These are phyloP conservation scores for Hypoxylon trugodes DNA, from an alignment of 495 filamentous ascomycete species.

Conservation along the genomic window DNA sequence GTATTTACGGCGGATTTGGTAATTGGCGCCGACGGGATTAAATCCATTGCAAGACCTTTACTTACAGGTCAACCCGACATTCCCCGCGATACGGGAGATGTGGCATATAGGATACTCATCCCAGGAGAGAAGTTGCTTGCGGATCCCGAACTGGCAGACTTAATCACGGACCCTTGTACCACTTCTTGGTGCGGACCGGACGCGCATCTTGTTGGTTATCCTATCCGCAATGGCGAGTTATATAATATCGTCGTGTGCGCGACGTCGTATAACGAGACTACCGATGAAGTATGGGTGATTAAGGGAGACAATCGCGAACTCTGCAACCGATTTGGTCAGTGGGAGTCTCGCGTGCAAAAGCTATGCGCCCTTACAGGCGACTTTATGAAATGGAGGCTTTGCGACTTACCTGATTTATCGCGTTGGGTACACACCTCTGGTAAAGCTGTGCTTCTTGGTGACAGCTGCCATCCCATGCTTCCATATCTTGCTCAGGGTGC, in stretches of 20 bases:
- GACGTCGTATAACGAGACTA: slow-evolving; percentile 45
- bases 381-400: slow-evolving; percentile 54
- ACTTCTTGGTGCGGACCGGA: slow-evolving; percentile 57
- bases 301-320: slow-evolving; percentile 50
- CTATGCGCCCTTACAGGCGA: slow-evolving; percentile 47
- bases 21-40: slow-evolving; percentile 62
- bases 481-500: slow-evolving; percentile 1
- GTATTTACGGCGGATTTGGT: slow-evolving; percentile 53
- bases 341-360: slow-evolving; percentile 51
- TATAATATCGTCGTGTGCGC: slow-evolving; percentile 59
- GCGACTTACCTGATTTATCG: slow-evolving; percentile 47
- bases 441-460: neutral
- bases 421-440: slow-evolving; percentile 48
- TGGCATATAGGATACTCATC: slow-evolving; percentile 63
- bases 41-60: slow-evolving; percentile 53
- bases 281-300: slow-evolving; percentile 46
- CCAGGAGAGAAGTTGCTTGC: slow-evolving; percentile 53
- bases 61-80: slow-evolving; percentile 51
- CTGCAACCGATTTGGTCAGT: slow-evolving; percentile 45
- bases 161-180: slow-evolving; percentile 44
- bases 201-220: slow-evolving; percentile 58
- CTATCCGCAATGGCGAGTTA: slow-evolving; percentile 52
- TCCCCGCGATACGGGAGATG: slow-evolving; percentile 59
- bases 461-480: slow-evolving; percentile 4
- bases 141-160: slow-evolving; percentile 49